A percentile compares a stretch with the other conserved stretches of the same genome.
These are phyloP conservation scores for Priceomyces carsonii DNA, from an alignment of 805 yeast genomes.

Conservation along the genomic window DNA sequence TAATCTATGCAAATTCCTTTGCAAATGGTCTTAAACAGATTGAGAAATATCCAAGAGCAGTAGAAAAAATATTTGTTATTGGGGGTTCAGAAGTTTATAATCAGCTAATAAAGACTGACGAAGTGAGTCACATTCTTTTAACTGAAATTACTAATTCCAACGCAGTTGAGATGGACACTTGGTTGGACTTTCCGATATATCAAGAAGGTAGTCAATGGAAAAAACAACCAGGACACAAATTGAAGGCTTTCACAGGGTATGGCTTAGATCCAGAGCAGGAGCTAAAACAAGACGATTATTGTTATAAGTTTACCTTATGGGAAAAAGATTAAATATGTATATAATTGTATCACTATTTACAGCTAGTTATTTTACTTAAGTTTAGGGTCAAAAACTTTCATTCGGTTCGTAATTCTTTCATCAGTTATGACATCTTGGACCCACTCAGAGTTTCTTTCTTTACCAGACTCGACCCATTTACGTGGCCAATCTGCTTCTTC, in stretches of 20 bases:
- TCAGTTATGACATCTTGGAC: constrained; percentile 71
- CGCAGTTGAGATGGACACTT: constrained; percentile 67
- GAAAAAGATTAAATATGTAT: constrained; percentile 19
- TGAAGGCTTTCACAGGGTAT: constrained; percentile 40
- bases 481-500: constrained; percentile 90
- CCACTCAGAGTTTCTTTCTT: constrained; percentile 83
- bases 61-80: constrained; percentile 73
- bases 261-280: constrained; percentile 24
- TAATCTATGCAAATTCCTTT: constrained; percentile 30
- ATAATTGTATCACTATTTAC: constrained; percentile 5
- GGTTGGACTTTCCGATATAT: constrained; percentile 43
- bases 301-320: constrained; percentile 66
- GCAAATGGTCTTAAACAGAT: constrained; percentile 21
- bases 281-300: constrained; percentile 44
- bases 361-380: constrained; percentile 2
- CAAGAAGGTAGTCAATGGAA: constrained; percentile 30
- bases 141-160: constrained; percentile 60
- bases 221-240: constrained; percentile 29
- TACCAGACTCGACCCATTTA: constrained; percentile 79
- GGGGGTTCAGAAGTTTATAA: constrained; percentile 92
- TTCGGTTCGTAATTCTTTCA: constrained; percentile 55
- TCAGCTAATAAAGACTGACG: constrained; percentile 43
- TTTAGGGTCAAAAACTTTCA: constrained; percentile 47
- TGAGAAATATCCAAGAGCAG: constrained; percentile 11
- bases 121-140: constrained; percentile 58